A percentile compares a stretch with the other conserved stretches of the same genome.
Conservation (phyloP, 106 monocot species). For the Dactylorhiza incarnata region DNA sequence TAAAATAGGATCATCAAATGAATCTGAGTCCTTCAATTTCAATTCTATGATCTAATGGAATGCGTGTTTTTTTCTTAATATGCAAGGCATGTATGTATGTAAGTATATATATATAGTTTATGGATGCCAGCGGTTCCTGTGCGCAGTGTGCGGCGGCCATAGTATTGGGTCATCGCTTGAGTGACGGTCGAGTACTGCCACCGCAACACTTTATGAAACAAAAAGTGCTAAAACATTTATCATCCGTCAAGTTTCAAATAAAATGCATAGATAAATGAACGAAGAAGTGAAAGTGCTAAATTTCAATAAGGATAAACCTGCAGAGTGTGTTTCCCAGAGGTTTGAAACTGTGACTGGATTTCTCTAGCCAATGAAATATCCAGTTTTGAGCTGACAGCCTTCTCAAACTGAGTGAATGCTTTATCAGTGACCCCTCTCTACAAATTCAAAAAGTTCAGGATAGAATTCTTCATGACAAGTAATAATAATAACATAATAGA, state of each 20-base stretch:
- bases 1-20: too few relatives aligned
- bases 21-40: too few relatives aligned
- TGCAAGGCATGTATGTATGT: too few relatives aligned
- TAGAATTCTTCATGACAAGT: background rate
- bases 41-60: too few relatives aligned
- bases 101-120: too few relatives aligned
- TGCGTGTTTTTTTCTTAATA: too few relatives aligned
- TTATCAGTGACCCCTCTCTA: slow-evolving; percentile 89
- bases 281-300: background rate
- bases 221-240: background rate
- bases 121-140: too few relatives aligned
- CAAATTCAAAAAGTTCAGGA: background rate
- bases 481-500: background rate
- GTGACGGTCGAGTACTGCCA: too few relatives aligned
- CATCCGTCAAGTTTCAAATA: background rate
- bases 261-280: background rate
- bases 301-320: slow-evolving; percentile 39
- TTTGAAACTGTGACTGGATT: slow-evolving; percentile 89
- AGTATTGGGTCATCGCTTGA: too few relatives aligned
- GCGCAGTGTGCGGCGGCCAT: too few relatives aligned
- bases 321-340: slow-evolving; percentile 78
- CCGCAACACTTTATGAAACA: background rate
- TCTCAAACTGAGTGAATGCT: slow-evolving; percentile 74
- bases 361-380: slow-evolving; percentile 77
- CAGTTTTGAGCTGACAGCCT: slow-evolving; percentile 74